Evolutionary conservation across 139 green algal species (phyloP).

Genomic region (Dunaliella sp.): DNA sequence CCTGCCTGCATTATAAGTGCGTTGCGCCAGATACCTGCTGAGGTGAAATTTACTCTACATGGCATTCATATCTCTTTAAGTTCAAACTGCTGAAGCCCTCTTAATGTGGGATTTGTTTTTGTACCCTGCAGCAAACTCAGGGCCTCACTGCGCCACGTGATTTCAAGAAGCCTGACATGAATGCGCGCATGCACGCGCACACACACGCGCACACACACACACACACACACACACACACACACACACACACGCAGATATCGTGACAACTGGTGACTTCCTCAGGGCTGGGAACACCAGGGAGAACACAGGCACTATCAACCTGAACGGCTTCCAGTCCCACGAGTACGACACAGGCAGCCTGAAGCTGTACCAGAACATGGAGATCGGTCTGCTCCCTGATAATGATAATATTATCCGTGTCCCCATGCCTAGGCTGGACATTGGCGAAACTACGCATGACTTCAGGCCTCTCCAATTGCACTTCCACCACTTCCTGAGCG

Average conservation of each 20-base stretch:
- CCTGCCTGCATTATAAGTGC: too few species aligned
- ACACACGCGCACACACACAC: slow-evolving; percentile 11
- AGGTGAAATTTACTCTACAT: too few species aligned
- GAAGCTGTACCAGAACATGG: not conserved
- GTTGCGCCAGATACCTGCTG: too few species aligned
- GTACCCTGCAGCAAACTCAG: too few species aligned
- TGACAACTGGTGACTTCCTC: not conserved
- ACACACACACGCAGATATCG: not conserved
- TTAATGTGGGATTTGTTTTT: too few species aligned
- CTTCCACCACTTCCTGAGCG: not conserved
- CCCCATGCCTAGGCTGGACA: not conserved
- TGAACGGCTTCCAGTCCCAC: not conserved
- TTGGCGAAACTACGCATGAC: not conserved
- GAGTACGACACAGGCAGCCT: not conserved
- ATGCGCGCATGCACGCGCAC: not conserved
- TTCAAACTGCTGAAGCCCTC: too few species aligned
- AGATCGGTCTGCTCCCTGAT: not conserved
- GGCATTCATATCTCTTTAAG: too few species aligned
- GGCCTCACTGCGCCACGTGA: too few species aligned
- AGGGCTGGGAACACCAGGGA: not conserved
- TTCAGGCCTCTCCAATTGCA: not conserved
- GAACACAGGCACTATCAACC: not conserved
- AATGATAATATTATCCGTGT: too few species aligned
- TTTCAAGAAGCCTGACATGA: too few species aligned
- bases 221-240: slow-evolving; percentile 5